Percentiles rank a stretch among this genome's conserved stretches.
phyloP scores from a whole-genome alignment of 129 eudicot species.

The Mikania micrantha region DNA sequence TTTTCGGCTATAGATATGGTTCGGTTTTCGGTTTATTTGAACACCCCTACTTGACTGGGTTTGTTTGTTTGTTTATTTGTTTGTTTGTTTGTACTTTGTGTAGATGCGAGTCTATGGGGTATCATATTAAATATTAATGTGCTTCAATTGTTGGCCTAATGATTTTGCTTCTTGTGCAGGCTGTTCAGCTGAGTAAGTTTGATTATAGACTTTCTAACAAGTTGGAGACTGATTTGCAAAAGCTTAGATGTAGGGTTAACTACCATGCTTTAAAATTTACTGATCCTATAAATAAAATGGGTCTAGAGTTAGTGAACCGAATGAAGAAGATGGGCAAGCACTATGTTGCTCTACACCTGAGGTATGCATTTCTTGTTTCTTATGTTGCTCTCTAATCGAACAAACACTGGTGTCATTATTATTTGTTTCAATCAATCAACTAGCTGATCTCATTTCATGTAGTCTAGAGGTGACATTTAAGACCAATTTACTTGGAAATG shows the following conservation, averaged over 20 bases:
- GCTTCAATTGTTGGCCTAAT: neutral
- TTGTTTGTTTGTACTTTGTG: too few species aligned
- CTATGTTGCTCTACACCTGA: conserved; percentile 76
- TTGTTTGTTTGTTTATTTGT: too few species aligned
- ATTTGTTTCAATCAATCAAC: neutral
- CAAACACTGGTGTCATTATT: neutral
- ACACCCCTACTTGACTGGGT: too few species aligned
- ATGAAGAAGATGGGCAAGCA: conserved; percentile 67
- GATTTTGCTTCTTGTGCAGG: conserved; percentile 38
- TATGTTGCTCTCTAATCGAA: neutral
- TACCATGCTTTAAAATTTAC: conserved; percentile 86
- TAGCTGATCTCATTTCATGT: neutral
- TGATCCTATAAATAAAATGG: conserved; percentile 68
- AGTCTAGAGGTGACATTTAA: neutral
- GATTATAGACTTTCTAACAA: conserved; percentile 86
- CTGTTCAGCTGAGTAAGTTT: conserved; percentile 75
- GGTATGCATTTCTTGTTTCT: conserved; percentile 36
- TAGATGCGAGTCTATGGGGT: too few species aligned
- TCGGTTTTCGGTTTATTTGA: too few species aligned
- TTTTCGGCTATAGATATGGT: too few species aligned
- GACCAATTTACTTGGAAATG: neutral
- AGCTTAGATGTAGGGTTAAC: conserved; percentile 88
- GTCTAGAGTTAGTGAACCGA: conserved; percentile 51
- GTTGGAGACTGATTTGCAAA: conserved; percentile 64
- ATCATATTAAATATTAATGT: too few species aligned